A percentile compares a stretch with the other conserved stretches of the same genome.
phyloP scores from a whole-genome alignment of 768 basidiomycete species.

The Rhizopogon vulgaris region DNA sequence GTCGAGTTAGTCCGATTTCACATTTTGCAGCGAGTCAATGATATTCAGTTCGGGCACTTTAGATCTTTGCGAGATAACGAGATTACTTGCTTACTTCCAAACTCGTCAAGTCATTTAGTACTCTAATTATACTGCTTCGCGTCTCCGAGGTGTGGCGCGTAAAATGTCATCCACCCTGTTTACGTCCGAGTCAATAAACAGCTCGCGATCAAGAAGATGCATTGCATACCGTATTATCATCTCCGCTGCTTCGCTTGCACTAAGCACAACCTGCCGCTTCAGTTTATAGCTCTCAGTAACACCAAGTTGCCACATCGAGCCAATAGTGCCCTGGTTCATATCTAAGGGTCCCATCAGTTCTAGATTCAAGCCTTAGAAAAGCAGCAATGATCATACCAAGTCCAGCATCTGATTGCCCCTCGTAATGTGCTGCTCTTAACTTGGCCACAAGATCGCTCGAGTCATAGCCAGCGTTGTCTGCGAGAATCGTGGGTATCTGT shows the following conservation, averaged over 20 bases:
- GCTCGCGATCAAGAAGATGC: neutral
- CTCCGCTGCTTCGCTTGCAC: slow-evolving; percentile 94
- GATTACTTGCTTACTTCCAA: no score
- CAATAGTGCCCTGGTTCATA: slow-evolving; percentile 82
- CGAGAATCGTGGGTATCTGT: slow-evolving; percentile 93
- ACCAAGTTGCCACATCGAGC: slow-evolving; percentile 82
- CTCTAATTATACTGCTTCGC: slow-evolving; percentile 61
- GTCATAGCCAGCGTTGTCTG: slow-evolving; percentile 97
- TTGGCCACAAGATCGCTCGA: slow-evolving; percentile 91
- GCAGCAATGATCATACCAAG: slow-evolving; percentile 51
- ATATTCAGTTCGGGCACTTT: no score
- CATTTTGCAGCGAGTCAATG: no score
- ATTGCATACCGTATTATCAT: slow-evolving; percentile 87
- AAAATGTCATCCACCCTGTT: slow-evolving; percentile 88
- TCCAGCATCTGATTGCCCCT: slow-evolving; percentile 80
- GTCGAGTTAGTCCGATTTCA: no score
- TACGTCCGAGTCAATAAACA: slow-evolving; percentile 5
- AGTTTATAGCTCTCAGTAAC: slow-evolving; percentile 97
- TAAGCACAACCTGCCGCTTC: slow-evolving; percentile 90
- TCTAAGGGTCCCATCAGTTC: slow-evolving; percentile 39
- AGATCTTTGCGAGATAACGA: no score
- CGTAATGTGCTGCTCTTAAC: slow-evolving; percentile 90
- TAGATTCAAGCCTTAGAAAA: neutral
- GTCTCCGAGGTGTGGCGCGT: slow-evolving; percentile 74
- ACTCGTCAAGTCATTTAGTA: neutral